Percentiles rank a stretch among this genome's conserved stretches.
Evolutionary conservation across 768 basidiomycete species (phyloP).

Genomic region (Gloeopeniophorella convolvens): DNA sequence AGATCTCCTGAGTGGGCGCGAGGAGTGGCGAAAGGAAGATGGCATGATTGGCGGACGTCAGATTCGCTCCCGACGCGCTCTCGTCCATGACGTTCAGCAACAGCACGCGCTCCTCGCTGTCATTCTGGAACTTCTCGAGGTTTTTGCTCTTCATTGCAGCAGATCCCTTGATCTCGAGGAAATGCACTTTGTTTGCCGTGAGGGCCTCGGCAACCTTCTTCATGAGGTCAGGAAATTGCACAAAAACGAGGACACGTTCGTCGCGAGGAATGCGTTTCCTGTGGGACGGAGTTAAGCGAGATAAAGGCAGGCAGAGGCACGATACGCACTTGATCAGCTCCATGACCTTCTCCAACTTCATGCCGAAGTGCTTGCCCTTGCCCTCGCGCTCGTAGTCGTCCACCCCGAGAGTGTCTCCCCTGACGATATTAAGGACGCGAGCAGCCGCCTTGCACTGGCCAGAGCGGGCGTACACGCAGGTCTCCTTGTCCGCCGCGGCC

Average conservation of each 20-base stretch:
- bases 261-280: conserved; percentile 64
- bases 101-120: conserved; percentile 70
- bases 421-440: conserved; percentile 75
- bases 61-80: conserved; percentile 88
- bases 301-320: conserved; percentile 19
- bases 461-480: conserved; percentile 68
- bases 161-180: conserved; percentile 75
- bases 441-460: conserved; percentile 76
- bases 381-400: conserved; percentile 73
- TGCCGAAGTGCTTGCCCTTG: conserved; percentile 70
- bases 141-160: conserved; percentile 74
- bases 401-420: conserved; percentile 68
- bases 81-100: conserved; percentile 92
- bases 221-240: conserved; percentile 94
- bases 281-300: background rate
- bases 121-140: conserved; percentile 80
- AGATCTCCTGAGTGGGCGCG: conserved; percentile 73
- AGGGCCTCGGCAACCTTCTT: conserved; percentile 86
- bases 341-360: conserved; percentile 74
- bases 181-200: conserved; percentile 59
- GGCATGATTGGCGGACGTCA: conserved; percentile 91
- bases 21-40: conserved; percentile 92
- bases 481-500: conserved; percentile 65
- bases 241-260: conserved; percentile 86
- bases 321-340: conserved; percentile 60